Base-by-base conservation (phyloP, 495 filamentous ascomycete genomes). In the Annulohypoxylon stygium region DNA sequence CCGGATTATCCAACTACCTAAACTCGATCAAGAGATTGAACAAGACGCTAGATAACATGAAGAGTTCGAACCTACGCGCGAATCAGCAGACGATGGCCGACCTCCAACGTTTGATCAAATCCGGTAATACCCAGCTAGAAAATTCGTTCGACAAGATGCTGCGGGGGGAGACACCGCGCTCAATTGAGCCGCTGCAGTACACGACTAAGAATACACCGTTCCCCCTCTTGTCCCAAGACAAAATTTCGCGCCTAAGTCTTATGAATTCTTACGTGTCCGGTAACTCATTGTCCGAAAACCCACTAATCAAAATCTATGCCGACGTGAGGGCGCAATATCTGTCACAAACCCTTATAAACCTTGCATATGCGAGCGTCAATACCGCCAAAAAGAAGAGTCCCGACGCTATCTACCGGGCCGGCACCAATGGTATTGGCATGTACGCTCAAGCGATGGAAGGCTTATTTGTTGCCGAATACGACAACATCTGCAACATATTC, bases 61-160 rank as follows among this genome's bases (percentile, higher is more conserved):
- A 91, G 77, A 84, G 91, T 14, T 93, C 94, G 4, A 98, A 98
- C 73, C 82, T 99, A 5, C 89, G 91, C 47, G 93, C 94, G 14
- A 97, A 97, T 59, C 95, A 97, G 80, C 92, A 94, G 80, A 93
- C 94, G 0, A 92, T 97, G 23, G 79, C 88, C 43, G 94, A 98
- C 58, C 89, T 97, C 67, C 91, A 88, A 39, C 86, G 88, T 2
- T 84, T 98, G 30, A 81, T 98, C 45, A 92, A 89, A 75, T 86
- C 88, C 12, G 96, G 95, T 12, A 93, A 90, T 67, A 86, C 88
- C 16, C 91, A 93, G 76, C 85, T 99, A 14, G 94, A 98, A 79
- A 91, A 89, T 43, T 82, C 93, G 55, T 93, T 97, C 79, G 88
- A 93, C 65, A 88, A 90, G 66, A 84, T 92, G 61, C 81, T 98